Conservation (phyloP, 2,329 filamentous ascomycete species). For the Pyrenophora graminea region DNA sequence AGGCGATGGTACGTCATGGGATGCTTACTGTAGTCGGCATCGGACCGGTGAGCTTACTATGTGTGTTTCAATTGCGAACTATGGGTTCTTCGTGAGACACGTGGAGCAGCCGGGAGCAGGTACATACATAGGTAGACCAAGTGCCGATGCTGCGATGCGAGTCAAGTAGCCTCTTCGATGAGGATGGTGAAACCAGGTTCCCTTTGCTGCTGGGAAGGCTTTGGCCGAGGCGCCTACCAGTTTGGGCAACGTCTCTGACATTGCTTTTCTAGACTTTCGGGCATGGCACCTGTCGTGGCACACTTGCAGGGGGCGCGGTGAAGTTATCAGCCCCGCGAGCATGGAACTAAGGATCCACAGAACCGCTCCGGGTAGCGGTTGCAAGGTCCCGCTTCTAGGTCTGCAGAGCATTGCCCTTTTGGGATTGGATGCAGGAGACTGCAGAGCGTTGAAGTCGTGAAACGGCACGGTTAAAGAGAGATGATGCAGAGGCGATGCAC, state of each 20-base stretch:
- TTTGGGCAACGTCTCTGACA: background rate
- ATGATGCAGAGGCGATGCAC: background rate
- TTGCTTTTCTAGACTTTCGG: background rate
- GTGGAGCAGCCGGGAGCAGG: background rate
- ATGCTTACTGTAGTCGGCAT: background rate
- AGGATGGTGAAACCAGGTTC: conserved; percentile 1
- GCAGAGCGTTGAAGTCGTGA: background rate
- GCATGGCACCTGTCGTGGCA: background rate
- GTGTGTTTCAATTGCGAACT: conserved; percentile 5
- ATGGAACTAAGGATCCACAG: background rate
- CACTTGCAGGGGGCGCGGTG: background rate
- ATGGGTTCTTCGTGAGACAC: conserved; percentile 4
- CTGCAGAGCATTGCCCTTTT: conserved; percentile 3
- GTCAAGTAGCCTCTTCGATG: conserved; percentile 1
- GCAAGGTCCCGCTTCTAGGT: conserved; percentile 1
- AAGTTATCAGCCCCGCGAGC: background rate
- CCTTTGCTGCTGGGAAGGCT: background rate
- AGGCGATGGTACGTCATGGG: background rate
- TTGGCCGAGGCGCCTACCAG: background rate
- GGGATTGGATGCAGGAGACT: background rate
- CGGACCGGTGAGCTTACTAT: background rate
- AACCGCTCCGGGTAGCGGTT: background rate
- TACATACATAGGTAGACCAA: background rate
- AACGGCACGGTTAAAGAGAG: conserved; percentile 4
- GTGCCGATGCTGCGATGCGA: conserved; percentile 8